Conservation (phyloP, 441 rosid genomes). For the Adansonia gregorii region DNA sequence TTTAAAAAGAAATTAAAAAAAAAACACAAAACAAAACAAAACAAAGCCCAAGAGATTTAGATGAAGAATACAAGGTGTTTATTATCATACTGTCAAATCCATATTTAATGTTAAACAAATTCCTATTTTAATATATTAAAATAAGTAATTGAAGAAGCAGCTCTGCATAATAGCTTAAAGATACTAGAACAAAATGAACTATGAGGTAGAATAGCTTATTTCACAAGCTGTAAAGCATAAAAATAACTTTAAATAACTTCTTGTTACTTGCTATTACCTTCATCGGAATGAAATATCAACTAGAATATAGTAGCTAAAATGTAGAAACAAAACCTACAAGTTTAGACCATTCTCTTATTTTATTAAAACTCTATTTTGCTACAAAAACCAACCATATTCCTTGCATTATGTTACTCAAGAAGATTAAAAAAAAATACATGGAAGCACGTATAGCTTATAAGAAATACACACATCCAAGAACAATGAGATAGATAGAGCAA, state of each 20-base stretch:
- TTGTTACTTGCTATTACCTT: conserved; percentile 8
- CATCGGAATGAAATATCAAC: background rate
- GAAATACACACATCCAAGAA: background rate
- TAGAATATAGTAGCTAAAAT: background rate
- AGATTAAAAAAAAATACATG: background rate
- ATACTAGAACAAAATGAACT: background rate
- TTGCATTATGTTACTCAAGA: background rate
- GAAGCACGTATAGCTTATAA: background rate
- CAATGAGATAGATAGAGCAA: background rate
- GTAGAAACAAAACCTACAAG: no score
- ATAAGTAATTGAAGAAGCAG: background rate
- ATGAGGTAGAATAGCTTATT: conserved; percentile 79
- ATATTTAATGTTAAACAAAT: conserved; percentile 8
- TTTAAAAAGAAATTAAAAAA: background rate
- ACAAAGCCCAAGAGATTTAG: no score
- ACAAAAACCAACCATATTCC: conserved; percentile 2
- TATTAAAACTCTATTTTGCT: background rate
- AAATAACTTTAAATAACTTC: background rate
- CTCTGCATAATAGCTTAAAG: background rate
- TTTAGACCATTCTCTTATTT: background rate
- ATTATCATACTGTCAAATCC: conserved; percentile 15
- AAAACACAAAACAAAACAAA: background rate
- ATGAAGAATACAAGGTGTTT: background rate
- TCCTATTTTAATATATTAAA: conserved; percentile 2
- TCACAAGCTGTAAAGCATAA: conserved; percentile 45